Percentiles rank a stretch among this genome's conserved stretches.
These are phyloP conservation scores for Nepenthes alata DNA, from an alignment of 179 eudicot species.

Conservation along the genomic window DNA sequence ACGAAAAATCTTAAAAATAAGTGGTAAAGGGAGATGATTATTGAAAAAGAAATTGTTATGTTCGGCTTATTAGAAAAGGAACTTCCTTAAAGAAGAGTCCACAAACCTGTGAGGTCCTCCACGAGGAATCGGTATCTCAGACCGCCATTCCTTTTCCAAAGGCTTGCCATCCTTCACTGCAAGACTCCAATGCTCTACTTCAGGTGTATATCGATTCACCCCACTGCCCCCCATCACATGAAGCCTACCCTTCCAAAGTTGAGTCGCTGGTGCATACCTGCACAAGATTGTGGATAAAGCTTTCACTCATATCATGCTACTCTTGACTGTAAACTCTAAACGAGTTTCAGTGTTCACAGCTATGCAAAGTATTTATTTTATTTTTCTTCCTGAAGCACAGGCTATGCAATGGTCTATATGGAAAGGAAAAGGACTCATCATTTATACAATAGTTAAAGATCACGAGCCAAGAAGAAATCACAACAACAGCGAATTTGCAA, in stretches of 20 bases:
- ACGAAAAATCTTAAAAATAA: neutral
- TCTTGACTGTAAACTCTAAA: no score
- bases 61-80: neutral
- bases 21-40: neutral
- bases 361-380: no score
- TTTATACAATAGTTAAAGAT: no score
- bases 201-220: slow-evolving; percentile 66
- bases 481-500: neutral
- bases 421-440: no score
- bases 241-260: slow-evolving; percentile 93
- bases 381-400: no score
- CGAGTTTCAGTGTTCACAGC: no score
- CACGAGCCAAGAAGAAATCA: no score
- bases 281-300: neutral
- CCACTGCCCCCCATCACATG: slow-evolving; percentile 99
- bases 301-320: neutral
- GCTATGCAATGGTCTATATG: no score
- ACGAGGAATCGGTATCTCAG: slow-evolving; percentile 90
- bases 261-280: slow-evolving; percentile 98
- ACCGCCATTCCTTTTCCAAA: slow-evolving; percentile 80
- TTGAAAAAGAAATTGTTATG: neutral
- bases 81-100: neutral
- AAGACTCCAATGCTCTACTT: slow-evolving; percentile 89
- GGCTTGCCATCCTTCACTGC: slow-evolving; percentile 89
- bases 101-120: slow-evolving; percentile 96